Evolutionary conservation across 73 alveolate genomes (phyloP).

Genomic region (Paramecium octaurelia): DNA sequence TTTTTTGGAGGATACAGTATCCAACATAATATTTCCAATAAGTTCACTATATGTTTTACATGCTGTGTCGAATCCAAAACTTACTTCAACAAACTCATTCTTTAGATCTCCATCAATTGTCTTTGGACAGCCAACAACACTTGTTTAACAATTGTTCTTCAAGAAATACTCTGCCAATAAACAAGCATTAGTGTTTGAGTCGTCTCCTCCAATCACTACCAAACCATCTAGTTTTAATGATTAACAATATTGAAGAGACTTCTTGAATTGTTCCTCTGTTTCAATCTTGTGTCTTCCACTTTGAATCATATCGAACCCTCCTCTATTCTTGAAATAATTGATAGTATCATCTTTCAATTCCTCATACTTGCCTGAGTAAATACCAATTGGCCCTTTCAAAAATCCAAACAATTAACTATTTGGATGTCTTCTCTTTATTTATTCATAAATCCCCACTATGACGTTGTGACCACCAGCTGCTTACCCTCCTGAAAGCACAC

Average conservation of each 20-base stretch:
- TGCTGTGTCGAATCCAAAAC: constrained; percentile 71
- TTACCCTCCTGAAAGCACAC: constrained; percentile 89
- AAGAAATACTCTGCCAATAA: constrained; percentile 96
- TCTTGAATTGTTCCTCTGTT: constrained; percentile 75
- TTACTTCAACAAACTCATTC: constrained; percentile 42
- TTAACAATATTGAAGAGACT: constrained; percentile 54
- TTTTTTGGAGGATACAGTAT: constrained; percentile 68
- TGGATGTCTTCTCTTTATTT: constrained; percentile 80
- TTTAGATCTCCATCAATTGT: constrained; percentile 99
- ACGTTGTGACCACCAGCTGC: constrained; percentile 99
- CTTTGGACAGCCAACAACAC: constrained; percentile 97
- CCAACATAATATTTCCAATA: constrained; percentile 92
- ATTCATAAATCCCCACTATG: constrained; percentile 93
- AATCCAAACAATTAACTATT: constrained; percentile 91
- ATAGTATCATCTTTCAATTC: constrained; percentile 90
- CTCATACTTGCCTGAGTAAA: constrained; percentile 80
- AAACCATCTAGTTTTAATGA: constrained; percentile 91
- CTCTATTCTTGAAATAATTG: constrained; percentile 95
- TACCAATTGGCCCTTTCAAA: constrained; percentile 96
- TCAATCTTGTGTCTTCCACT: constrained; percentile 95
- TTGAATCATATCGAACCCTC: constrained; percentile 98
- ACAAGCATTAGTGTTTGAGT: constrained; percentile 66
- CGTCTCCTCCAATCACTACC: constrained; percentile 96
- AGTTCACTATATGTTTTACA: constrained; percentile 95
- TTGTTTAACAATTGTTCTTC: constrained; percentile 74